Base-by-base conservation (phyloP, 2,329 filamentous ascomycete species). In the Venturia carpophila region DNA sequence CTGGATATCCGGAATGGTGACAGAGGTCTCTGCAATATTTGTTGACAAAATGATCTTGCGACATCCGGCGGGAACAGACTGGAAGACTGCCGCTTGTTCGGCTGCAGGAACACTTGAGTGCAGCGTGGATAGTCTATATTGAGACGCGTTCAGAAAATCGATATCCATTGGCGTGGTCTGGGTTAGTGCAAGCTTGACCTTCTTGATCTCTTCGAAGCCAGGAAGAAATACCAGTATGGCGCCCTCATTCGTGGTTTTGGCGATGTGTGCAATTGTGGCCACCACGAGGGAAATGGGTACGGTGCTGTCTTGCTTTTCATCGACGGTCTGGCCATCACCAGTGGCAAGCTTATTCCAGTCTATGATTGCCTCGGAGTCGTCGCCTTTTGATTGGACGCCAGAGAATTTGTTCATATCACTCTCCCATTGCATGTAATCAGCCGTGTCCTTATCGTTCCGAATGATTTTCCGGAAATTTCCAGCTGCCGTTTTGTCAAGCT, bases 1-100 rank as follows among this genome's bases (percentile, higher is more conserved):
- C 63, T 76, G 75, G n/a, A 83, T 79, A 67, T 82, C 80, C 9
- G 79, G 77, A n/a, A 83, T 77, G 5, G 80, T 83, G 47, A 83
- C 71, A 4, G 78, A 80, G 0, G 79, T 81, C 68, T 83, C 81
- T 7, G 79, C 79, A 65, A 83, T 79, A 64, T 81, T 80, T 0
- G 80, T 83, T 1, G 79, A 75, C 10, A 83, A 71, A 45, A 83
- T 79, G 42, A 83, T 75, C 67, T 80, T 79, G 55, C 81, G 75
- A 60, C 75, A 76, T 17, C 77, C 78, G 30, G 67, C 61, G 3
- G 77, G 75, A 3, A 78, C 68, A 1, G 72, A 69, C 3, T 76
- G 69, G 66, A 81, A 78, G 19, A 82, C 74, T 3, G 76, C 74
- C 4, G 69, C 70, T 66, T 82, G 79, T 66, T 82, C 79, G 41